Evolutionary conservation across 306 rosid genomes (phyloP).

Genomic region (Quercus glauca): DNA sequence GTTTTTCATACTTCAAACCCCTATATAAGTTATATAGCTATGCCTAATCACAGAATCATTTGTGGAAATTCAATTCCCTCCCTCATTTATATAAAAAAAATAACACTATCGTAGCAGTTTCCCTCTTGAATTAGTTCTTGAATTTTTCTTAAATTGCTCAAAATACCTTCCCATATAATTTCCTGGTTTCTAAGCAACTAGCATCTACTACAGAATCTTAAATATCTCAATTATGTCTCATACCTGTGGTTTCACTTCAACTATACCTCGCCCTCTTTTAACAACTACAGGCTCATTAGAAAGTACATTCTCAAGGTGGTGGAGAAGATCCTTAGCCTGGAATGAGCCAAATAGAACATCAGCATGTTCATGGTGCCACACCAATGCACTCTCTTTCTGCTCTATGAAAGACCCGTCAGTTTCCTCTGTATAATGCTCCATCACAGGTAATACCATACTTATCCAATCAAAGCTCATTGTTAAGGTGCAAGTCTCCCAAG

Average conservation of each 20-base stretch:
- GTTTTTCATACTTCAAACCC: too few species aligned
- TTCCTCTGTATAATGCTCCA: slow-evolving; percentile 76
- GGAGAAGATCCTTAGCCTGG: slow-evolving; percentile 79
- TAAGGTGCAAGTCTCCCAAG: slow-evolving; percentile 53
- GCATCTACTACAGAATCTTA: not conserved
- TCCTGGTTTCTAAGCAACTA: not conserved
- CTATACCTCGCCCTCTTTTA: slow-evolving; percentile 65
- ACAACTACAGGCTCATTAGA: slow-evolving; percentile 75
- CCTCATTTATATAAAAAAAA: too few species aligned
- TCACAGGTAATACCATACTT: slow-evolving; percentile 52
- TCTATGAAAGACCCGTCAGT: slow-evolving; percentile 83
- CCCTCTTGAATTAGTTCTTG: too few species aligned
- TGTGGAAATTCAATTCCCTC: too few species aligned
- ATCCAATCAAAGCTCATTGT: slow-evolving; percentile 57
- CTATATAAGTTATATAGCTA: too few species aligned
- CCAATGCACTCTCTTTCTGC: slow-evolving; percentile 67
- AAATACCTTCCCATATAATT: not conserved
- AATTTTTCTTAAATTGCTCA: not conserved
- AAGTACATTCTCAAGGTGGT: slow-evolving; percentile 69
- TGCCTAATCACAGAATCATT: too few species aligned
- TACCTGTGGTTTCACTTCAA: slow-evolving; percentile 85
- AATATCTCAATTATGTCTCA: not conserved
- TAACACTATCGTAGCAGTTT: too few species aligned
- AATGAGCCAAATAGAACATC: slow-evolving; percentile 61
- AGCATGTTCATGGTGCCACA: slow-evolving; percentile 72